Conservation (phyloP, 495 filamentous ascomycete species). For the Polyplosphaeria fusca region DNA sequence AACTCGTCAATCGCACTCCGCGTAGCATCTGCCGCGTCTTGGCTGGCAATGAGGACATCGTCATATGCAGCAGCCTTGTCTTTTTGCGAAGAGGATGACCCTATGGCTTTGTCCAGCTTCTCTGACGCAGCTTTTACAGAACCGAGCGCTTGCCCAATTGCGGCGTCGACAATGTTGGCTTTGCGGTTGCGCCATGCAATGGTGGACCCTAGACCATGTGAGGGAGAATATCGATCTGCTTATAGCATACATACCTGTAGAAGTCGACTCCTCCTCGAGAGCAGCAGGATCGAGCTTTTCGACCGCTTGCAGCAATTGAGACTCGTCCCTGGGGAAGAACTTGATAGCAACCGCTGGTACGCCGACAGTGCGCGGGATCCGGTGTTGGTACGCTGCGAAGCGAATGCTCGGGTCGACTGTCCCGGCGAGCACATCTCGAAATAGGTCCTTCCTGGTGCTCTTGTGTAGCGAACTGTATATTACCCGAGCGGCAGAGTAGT, state of each 20-base stretch:
- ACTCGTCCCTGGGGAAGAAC: slow-evolving; percentile 63
- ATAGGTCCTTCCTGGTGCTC: slow-evolving; percentile 64
- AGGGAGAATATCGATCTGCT: neutral
- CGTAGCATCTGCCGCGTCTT: slow-evolving; percentile 90
- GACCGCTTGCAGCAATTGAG: slow-evolving; percentile 60
- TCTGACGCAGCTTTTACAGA: slow-evolving; percentile 55
- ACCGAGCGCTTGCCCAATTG: slow-evolving; percentile 73
- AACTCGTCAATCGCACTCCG: slow-evolving; percentile 92
- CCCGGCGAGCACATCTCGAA: slow-evolving; percentile 76
- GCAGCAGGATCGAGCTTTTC: slow-evolving; percentile 69
- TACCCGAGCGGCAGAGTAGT: slow-evolving; percentile 71
- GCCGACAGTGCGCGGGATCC: slow-evolving; percentile 71
- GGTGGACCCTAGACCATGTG: slow-evolving; percentile 46
- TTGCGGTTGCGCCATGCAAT: slow-evolving; percentile 87
- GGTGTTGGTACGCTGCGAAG: slow-evolving; percentile 87
- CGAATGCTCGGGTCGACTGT: slow-evolving; percentile 91
- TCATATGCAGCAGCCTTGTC: slow-evolving; percentile 82
- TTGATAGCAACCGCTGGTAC: slow-evolving; percentile 73
- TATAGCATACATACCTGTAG: slow-evolving; percentile 49
- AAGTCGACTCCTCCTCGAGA: slow-evolving; percentile 56
- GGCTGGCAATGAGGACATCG: slow-evolving; percentile 80
- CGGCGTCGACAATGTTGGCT: slow-evolving; percentile 85
- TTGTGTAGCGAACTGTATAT: slow-evolving; percentile 77
- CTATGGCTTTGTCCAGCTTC: slow-evolving; percentile 58
- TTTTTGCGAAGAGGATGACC: slow-evolving; percentile 51